Evolutionary conservation across 1,284 basidiomycete genomes (phyloP).

Genomic region (Cryptococcus deneoformans): DNA sequence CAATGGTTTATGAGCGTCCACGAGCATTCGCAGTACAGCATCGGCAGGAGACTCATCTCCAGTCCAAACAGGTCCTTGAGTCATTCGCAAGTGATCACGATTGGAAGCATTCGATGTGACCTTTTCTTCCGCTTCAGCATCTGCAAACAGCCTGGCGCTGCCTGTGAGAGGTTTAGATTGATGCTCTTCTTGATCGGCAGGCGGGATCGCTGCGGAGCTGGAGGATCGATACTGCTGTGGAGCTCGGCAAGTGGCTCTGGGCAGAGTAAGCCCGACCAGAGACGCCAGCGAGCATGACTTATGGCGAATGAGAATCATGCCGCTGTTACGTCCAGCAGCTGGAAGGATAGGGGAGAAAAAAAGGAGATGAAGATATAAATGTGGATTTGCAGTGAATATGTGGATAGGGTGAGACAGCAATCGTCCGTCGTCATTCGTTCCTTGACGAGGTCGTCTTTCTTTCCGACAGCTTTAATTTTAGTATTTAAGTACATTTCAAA

Average conservation of each 20-base stretch:
- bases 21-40: slow-evolving; percentile 75
- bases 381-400: too few relatives aligned
- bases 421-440: too few relatives aligned
- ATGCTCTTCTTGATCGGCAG: background rate
- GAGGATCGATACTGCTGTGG: background rate
- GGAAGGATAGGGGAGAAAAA: too few relatives aligned
- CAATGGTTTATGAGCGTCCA: slow-evolving; percentile 79
- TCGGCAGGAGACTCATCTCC: slow-evolving; percentile 71
- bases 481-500: too few relatives aligned
- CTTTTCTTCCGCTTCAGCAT: slow-evolving; percentile 61
- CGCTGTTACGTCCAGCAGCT: too few relatives aligned
- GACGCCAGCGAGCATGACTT: background rate
- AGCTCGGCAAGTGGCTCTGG: background rate
- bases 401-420: too few relatives aligned
- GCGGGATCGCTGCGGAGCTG: background rate
- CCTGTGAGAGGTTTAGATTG: slow-evolving; percentile 42
- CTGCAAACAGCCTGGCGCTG: slow-evolving; percentile 67
- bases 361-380: too few relatives aligned
- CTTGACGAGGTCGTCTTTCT: too few relatives aligned
- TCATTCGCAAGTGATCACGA: slow-evolving; percentile 45
- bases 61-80: slow-evolving; percentile 57
- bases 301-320: too few relatives aligned
- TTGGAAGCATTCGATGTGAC: slow-evolving; percentile 16
- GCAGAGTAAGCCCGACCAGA: background rate
- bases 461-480: too few relatives aligned